Percentiles rank a stretch among this genome's conserved stretches.
These are phyloP conservation scores for Fusarium illudens DNA, from an alignment of 2,329 filamentous ascomycete genomes.

Conservation along the genomic window DNA sequence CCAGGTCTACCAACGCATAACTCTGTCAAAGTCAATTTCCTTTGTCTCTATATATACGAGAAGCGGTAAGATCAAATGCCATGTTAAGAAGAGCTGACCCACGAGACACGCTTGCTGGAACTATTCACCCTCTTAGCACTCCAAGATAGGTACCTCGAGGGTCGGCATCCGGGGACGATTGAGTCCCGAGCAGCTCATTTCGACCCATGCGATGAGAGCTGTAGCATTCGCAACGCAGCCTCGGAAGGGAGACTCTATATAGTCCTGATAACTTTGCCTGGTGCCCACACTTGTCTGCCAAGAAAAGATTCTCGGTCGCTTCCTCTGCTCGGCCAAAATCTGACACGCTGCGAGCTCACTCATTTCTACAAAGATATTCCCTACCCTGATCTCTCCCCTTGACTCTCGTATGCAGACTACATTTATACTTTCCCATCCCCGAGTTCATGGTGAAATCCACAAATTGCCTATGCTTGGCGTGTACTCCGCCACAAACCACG, in stretches of 20 bases:
- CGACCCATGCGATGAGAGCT: background rate
- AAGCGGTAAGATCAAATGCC: no score
- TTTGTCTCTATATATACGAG: no score
- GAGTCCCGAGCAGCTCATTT: background rate
- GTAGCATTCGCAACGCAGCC: background rate
- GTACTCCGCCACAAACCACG: constrained; percentile 1
- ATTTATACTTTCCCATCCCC: background rate
- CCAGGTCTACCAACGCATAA: no score
- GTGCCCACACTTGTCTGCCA: background rate
- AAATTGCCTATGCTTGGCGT: background rate
- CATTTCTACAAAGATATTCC: background rate
- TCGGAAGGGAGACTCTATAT: background rate
- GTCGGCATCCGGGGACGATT: no score
- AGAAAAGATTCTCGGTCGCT: rapidly evolving
- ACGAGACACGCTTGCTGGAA: no score
- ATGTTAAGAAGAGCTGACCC: no score
- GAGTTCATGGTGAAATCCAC: background rate
- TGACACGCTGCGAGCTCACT: background rate
- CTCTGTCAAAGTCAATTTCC: no score
- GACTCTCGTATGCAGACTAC: background rate
- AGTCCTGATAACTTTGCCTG: background rate
- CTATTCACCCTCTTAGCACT: no score
- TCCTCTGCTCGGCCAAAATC: background rate
- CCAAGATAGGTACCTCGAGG: background rate
- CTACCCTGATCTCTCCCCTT: background rate